These are phyloP conservation scores for Exserohilum rostratum DNA, from an alignment of 2,329 filamentous ascomycete genomes.

Conservation along the genomic window DNA sequence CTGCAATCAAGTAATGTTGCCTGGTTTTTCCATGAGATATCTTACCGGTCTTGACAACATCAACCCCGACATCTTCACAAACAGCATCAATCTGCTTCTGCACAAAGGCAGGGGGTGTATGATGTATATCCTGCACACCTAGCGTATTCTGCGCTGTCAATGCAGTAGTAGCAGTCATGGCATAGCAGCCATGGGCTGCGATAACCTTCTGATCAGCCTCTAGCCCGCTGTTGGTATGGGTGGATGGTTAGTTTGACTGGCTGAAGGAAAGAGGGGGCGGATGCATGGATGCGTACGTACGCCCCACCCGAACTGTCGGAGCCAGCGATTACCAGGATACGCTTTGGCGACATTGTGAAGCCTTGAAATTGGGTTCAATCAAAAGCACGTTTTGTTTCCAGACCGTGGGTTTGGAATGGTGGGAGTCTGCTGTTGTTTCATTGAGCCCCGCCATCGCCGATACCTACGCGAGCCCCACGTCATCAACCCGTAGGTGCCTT, in stretches of 20 bases:
- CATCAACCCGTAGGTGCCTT: conserved; percentile 15
- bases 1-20: neutral
- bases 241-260: conserved; percentile 24
- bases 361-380: neutral
- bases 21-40: neutral
- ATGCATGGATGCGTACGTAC: conserved; percentile 63
- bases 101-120: conserved; percentile 79
- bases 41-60: conserved; percentile 89
- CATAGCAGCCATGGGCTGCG: conserved; percentile 89
- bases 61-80: conserved; percentile 80
- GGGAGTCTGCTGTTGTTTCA: conserved; percentile 9
- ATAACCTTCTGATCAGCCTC: conserved; percentile 97
- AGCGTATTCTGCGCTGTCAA: conserved; percentile 95
- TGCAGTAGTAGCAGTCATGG: conserved; percentile 93
- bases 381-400: neutral
- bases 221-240: conserved; percentile 68
- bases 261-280: conserved; percentile 16
- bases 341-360: conserved; percentile 44
- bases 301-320: conserved; percentile 92
- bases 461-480: conserved; percentile 36
- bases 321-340: conserved; percentile 82
- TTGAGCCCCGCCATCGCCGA: conserved; percentile 32
- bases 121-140: conserved; percentile 81
- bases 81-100: conserved; percentile 84
- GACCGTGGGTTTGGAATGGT: conserved; percentile 1